These are phyloP conservation scores for Effrenium voratum DNA, from an alignment of 73 alveolate genomes.

Conservation along the genomic window DNA sequence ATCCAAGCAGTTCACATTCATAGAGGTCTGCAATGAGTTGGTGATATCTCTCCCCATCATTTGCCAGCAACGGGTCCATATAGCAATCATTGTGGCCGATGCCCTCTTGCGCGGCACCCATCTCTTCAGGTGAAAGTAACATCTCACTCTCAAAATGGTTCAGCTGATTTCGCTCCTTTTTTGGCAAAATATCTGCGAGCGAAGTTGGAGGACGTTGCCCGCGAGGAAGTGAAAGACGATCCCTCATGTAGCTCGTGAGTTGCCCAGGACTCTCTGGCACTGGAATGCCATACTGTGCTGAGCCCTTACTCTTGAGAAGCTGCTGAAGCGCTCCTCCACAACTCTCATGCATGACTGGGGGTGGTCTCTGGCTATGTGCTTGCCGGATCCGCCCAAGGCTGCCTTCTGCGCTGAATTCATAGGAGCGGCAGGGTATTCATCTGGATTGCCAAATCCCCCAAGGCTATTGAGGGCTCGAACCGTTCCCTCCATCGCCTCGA, in stretches of 20 bases:
- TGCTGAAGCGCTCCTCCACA: slow-evolving; percentile 14
- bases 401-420: neutral
- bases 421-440: neutral
- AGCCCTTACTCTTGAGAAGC: neutral
- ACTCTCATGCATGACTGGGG: neutral
- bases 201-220: neutral
- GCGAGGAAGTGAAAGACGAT: neutral
- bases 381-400: neutral
- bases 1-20: neutral
- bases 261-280: slow-evolving; percentile 1
- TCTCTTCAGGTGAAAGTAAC: neutral
- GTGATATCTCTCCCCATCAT: neutral
- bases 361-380: neutral
- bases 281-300: neutral
- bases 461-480: neutral
- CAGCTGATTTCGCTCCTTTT: neutral
- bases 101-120: neutral
- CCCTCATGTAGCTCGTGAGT: neutral
- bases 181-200: neutral
- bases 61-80: neutral
- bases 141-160: neutral
- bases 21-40: neutral
- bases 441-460: neutral
- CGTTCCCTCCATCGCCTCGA: neutral
- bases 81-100: neutral